A percentile compares a stretch with the other conserved stretches of the same genome.
Conservation (phyloP, 116 monocot genomes). For the Cymodocea nodosa region DNA sequence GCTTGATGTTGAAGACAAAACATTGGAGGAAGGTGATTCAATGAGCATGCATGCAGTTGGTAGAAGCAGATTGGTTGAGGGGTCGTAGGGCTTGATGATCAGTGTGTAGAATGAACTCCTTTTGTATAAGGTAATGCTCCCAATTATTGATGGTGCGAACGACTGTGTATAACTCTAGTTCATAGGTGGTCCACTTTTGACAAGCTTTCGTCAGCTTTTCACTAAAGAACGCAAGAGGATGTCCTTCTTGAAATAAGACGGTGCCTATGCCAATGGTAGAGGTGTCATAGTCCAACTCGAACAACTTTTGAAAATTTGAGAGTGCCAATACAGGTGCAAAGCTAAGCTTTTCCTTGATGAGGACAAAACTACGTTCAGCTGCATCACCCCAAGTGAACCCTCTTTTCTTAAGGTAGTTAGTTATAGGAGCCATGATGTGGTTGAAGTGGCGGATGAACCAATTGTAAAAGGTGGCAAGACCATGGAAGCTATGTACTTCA, state of each 20-base stretch:
- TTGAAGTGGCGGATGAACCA: constrained; percentile 2
- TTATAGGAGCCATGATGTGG: background rate
- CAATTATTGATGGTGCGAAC: background rate
- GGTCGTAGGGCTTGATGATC: background rate
- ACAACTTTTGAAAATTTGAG: constrained; percentile 1
- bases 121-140: background rate
- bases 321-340: background rate
- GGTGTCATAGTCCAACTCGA: constrained; percentile 2
- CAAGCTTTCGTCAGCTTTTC: background rate
- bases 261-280: background rate
- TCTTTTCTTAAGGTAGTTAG: background rate
- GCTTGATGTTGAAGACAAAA: background rate
- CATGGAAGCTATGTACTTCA: constrained; percentile 4
- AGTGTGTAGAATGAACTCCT: background rate
- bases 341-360: background rate
- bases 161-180: background rate
- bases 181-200: background rate
- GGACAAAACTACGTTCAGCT: too few species aligned
- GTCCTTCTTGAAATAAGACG: constrained; percentile 5
- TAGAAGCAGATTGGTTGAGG: too few species aligned
- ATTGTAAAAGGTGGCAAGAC: constrained; percentile 3
- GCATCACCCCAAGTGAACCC: background rate
- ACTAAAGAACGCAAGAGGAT: background rate
- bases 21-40: background rate
- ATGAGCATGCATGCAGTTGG: background rate